These are phyloP conservation scores for Calonectria hongkongensis DNA, from an alignment of 2,329 filamentous ascomycete species.

Conservation along the genomic window DNA sequence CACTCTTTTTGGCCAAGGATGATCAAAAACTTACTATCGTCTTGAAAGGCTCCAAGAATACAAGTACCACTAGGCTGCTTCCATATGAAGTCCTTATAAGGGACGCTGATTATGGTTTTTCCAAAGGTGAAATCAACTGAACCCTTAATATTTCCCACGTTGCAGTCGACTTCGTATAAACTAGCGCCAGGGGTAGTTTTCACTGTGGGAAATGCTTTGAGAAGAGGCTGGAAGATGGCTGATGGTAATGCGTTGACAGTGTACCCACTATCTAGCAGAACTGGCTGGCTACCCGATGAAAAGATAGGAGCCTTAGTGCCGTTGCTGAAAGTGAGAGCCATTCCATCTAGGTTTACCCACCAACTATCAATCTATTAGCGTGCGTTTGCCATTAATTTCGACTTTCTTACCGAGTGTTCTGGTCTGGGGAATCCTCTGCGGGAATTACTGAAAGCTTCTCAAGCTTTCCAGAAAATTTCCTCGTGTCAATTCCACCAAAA, in stretches of 20 bases:
- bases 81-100: conserved; percentile 69
- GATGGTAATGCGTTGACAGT: conserved; percentile 80
- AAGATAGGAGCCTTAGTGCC: conserved; percentile 67
- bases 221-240: conserved; percentile 68
- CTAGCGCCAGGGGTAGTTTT: conserved; percentile 63
- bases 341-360: conserved; percentile 64
- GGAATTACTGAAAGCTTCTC: conserved; percentile 74
- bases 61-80: conserved; percentile 57
- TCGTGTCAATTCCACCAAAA: conserved; percentile 75
- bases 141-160: conserved; percentile 58
- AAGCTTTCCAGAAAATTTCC: conserved; percentile 73
- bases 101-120: conserved; percentile 65
- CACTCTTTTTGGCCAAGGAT: too few relatives aligned
- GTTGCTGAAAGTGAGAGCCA: conserved; percentile 59
- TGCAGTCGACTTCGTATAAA: conserved; percentile 70
- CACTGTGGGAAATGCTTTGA: conserved; percentile 66
- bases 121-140: conserved; percentile 70
- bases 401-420: conserved; percentile 53
- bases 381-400: not conserved
- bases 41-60: conserved; percentile 68
- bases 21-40: conserved; percentile 51
- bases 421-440: conserved; percentile 59
- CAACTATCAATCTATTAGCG: conserved; percentile 57
- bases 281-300: conserved; percentile 61
- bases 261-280: conserved; percentile 80